phyloP scores from a whole-genome alignment of 345 rosid species.

The Moringa oleifera region DNA sequence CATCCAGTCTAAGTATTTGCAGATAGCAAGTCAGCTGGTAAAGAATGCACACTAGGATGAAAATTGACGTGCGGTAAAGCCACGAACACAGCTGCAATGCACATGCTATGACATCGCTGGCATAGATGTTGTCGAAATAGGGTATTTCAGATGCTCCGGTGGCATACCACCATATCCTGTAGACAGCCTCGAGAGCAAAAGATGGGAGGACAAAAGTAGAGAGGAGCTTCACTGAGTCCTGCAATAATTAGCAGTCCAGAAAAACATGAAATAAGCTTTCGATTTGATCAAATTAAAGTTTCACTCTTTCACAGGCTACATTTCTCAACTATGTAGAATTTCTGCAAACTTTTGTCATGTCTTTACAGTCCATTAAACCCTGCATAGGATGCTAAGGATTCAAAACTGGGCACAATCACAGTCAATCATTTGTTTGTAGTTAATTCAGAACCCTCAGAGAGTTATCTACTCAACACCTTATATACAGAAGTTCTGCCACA shows the following conservation, averaged over 20 bases:
- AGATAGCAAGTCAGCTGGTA: constrained; percentile 65
- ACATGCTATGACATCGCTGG: constrained; percentile 50
- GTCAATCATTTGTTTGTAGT: no score
- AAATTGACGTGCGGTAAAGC: constrained; percentile 71
- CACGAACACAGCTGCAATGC: constrained; percentile 72
- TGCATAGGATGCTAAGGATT: no score
- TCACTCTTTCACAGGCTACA: no score
- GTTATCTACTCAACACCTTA: no score
- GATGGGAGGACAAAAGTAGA: constrained; percentile 69
- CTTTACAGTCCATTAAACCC: background rate
- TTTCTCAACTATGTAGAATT: background rate
- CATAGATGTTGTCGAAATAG: constrained; percentile 38
- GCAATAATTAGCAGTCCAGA: constrained; percentile 18
- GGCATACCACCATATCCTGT: constrained; percentile 90
- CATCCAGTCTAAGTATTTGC: constrained; percentile 66
- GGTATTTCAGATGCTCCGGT: constrained; percentile 61
- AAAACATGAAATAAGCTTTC: background rate
- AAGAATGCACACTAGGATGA: constrained; percentile 64
- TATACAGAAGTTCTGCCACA: no score
- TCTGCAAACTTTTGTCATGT: no score
- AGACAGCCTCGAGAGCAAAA: constrained; percentile 56
- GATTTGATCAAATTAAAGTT: no score
- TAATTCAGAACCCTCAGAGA: no score
- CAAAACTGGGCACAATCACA: no score
- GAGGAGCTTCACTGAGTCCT: constrained; percentile 70